Percentiles rank a stretch among this genome's conserved stretches.
phyloP scores from a whole-genome alignment of 2,329 filamentous ascomycete species.

The Escovopsis sp. region DNA sequence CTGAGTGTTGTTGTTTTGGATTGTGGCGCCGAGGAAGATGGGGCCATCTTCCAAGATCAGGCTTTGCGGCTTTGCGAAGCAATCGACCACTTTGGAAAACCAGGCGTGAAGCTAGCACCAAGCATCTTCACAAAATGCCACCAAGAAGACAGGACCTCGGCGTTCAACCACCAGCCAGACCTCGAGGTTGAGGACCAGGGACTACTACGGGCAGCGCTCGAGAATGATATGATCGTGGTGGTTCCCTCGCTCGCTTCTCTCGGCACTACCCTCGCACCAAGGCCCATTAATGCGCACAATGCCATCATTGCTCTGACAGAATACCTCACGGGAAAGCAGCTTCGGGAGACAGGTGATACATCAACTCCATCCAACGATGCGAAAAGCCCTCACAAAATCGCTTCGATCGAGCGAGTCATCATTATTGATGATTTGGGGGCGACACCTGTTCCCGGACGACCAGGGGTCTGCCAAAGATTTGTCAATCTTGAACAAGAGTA shows the following conservation, averaged over 20 bases:
- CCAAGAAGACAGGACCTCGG: not conserved
- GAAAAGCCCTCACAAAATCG: slow-evolving; percentile 29
- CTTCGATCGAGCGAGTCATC: slow-evolving; percentile 70
- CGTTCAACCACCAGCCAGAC: slow-evolving; percentile 11
- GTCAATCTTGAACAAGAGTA: slow-evolving; percentile 92
- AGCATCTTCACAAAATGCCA: slow-evolving; percentile 13
- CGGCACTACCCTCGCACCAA: slow-evolving; percentile 24
- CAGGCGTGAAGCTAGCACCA: slow-evolving; percentile 55
- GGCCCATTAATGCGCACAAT: slow-evolving; percentile 36
- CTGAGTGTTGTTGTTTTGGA: slow-evolving; percentile 74
- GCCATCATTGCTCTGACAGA: slow-evolving; percentile 63
- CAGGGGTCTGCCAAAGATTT: slow-evolving; percentile 38
- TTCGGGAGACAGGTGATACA: slow-evolving; percentile 10
- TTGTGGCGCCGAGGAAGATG: slow-evolving; percentile 32
- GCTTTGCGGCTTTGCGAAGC: slow-evolving; percentile 60
- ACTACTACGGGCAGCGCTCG: slow-evolving; percentile 18
- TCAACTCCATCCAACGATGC: not conserved
- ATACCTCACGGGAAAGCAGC: slow-evolving; percentile 56
- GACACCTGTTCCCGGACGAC: slow-evolving; percentile 47
- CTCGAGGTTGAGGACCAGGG: slow-evolving; percentile 18
- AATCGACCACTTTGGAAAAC: slow-evolving; percentile 53
- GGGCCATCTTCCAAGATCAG: slow-evolving; percentile 40
- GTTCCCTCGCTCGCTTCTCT: slow-evolving; percentile 27
- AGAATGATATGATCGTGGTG: slow-evolving; percentile 22
- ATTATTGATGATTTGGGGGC: slow-evolving; percentile 78